Base-by-base conservation (phyloP, 78 protist species). In the Dictyostelium brefeldianum region DNA sequence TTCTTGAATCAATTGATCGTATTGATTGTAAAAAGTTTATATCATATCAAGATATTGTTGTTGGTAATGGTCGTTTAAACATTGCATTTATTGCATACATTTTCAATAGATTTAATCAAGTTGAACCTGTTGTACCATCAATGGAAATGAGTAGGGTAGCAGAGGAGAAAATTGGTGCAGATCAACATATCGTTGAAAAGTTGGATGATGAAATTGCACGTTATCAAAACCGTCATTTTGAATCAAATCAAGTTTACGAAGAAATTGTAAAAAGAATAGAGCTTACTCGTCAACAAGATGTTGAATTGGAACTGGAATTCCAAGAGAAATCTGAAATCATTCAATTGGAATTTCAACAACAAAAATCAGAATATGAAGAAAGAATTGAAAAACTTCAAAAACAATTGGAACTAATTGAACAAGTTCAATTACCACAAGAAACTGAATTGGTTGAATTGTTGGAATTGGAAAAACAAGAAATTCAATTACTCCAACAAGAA, bases 21-120 rank as follows among this genome's bases (percentile, higher is more conserved):
- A 82, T 96, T 4, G 92, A 85, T 17, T 90, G 95, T 65, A 51
- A 69, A 22, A 89, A 85, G 27, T 96, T 95, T 51, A 80, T 97
- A 50, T 43, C 47, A 47, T 77, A 97, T 3, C 17, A 43, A 15
- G 98, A 96, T 79, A 97, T 98, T 54, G 46, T 69, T 18, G 62
- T 5, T 70, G 98, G 95, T 11, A 96, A 96, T 81, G 83, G 77
- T 41, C 77, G 96, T 46, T 83, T 97, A 67, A 98, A 98, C 91
- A 36, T 95, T 46, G 98, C 97, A 25, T 97, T 97, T 43, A 83
- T 97, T 17, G 99, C 99, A 1, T 83, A 96, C 18, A 10, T 98
- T 36, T 97, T 96, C 94, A 96, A 95, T 84, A 56, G 79, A 43
- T 91, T 91, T 64, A 91, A 91, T 83, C 89, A 83, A 53, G 89